Base-by-base conservation (phyloP, 1,284 basidiomycete genomes). In the Cryptococcus hybrid region DNA sequence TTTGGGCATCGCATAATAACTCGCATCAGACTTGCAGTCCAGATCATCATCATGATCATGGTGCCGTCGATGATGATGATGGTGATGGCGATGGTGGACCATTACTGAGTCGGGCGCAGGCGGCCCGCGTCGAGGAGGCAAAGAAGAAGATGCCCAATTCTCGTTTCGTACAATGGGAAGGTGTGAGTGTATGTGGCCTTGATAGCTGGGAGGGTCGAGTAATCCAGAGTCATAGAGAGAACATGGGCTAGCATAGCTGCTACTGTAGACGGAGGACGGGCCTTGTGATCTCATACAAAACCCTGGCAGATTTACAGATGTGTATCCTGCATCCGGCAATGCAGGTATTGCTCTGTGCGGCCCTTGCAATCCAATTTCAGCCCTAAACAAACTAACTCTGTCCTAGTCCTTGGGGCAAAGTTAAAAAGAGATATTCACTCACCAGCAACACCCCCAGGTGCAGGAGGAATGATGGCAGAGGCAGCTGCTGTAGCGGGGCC, bases 291-390 rank as follows among this genome's bases (percentile, higher is more conserved):
- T 57, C 4, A 58, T 42, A n/a, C 49, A 51, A 11, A 57, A 30
- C 6, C 59, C 56, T 9, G 61, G 65, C 37, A 69, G n/a, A 11
- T 56, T 54, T 47, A 30, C 46, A 24, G 68, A 61, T 5, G 68
- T 71, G 52, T 71, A 71, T 3, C 69, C 69, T 3, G 65, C 65
- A 44, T 71, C 69, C 3, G 69, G 63, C 7, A 71, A 45, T 40
- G 69, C 69, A 3, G 69, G 62, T 11, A 71, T 69, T 7, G 68
- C 65, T 18, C 57, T 58, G 52, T 68, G 64, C 5, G 69, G 69
- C 7, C 64, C 69, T 71, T 47, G 18, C 18, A 24, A 34, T n/a
- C 35, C 37, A 51, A 34, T 38, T 43, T 47, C 46, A 4, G 8
- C 34, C 30, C 49, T 11, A 48, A 57, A 47, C 54, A 46, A 42